Evolutionary conservation across 306 rosid genomes (phyloP), one percentile per base, ranked within the genome.

Genomic region (Comarum palustre): DNA sequence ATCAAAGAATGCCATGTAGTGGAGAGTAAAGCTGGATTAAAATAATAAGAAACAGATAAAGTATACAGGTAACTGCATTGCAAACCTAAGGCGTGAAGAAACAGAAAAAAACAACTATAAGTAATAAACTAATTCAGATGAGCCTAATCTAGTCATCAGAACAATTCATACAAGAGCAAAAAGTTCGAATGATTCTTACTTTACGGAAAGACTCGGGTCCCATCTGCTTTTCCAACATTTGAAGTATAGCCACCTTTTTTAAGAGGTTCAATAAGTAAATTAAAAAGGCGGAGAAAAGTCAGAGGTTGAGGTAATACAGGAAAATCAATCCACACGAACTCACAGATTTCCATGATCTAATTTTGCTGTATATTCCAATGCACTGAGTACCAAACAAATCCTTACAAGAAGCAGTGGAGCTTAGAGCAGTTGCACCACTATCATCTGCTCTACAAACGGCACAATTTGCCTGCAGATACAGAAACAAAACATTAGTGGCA

Each of bases 171-270:
- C 58, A 34, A 34, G 20, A 71, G 25, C 39, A 81, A 66, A 16
- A 80, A 78, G 43, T 51, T 73, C 45, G 60, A 55, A 77, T 76
- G 48, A 80, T 57, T 42, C 83, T 87, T 80, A 94, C 99, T 83
- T 88, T 91, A 36, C 99, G 97, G 71, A 94, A 94, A 57, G 92
- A 91, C 86, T 94, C 99, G 0, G 97, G 96, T 66, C 99, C 99
- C 99, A 94, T 94, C 80, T 94, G 97, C 85, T 94, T 94, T 84
- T 94, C 99, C 87, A 94, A 74, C 97, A 94, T 91, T 80, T 94
- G 97, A 87, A 91, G 94, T 84, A 91, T 82, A 34, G 99, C 96
- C 77, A 94, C 97, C 99, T 94, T 80, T 80, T 69, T 41, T 4
- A 58, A 57, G 25, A 71, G 10, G 52, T 71, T 55, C 41, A 71